A percentile compares a stretch with the other conserved stretches of the same genome.
These are phyloP conservation scores for Leonotis leonurus DNA, from an alignment of 257 asterid genomes.

Conservation along the genomic window DNA sequence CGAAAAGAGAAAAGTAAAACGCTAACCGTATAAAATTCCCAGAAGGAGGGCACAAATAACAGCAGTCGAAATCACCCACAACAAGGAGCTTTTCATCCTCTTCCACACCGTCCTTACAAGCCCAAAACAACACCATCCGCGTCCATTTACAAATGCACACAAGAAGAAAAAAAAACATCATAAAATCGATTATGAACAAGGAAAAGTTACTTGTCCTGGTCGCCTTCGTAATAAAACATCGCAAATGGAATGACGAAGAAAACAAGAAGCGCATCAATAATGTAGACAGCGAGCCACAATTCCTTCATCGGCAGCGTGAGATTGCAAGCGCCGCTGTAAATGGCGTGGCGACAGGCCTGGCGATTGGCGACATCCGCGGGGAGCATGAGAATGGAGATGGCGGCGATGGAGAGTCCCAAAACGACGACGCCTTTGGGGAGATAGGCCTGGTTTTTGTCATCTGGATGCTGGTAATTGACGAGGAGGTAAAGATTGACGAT, in stretches of 20 bases:
- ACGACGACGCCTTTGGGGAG: conserved; percentile 86
- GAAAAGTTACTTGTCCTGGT: conserved; percentile 46
- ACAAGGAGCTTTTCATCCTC: conserved; percentile 68
- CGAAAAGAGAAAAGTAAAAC: not conserved
- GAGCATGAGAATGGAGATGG: conserved; percentile 82
- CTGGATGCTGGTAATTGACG: conserved; percentile 83
- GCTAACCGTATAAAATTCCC: conserved; percentile 74
- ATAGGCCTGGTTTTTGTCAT: conserved; percentile 82
- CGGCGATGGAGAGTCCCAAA: conserved; percentile 81
- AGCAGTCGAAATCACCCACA: conserved; percentile 71
- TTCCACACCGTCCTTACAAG: conserved; percentile 58
- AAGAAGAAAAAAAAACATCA: not conserved
- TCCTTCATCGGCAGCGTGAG: conserved; percentile 89
- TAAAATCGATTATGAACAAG: not conserved
- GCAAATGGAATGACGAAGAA: conserved; percentile 8
- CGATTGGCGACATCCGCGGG: conserved; percentile 93
- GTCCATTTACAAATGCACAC: not conserved
- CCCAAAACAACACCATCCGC: not conserved
- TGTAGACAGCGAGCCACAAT: conserved; percentile 77
- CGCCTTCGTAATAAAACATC: conserved; percentile 10
- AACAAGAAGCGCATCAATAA: conserved; percentile 48
- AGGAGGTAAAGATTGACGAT: conserved; percentile 69
- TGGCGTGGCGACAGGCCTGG: conserved; percentile 81
- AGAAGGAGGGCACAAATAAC: conserved; percentile 67
- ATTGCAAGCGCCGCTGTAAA: conserved; percentile 83